Base-by-base conservation (phyloP, 2,329 filamentous ascomycete species). In the Botrytis galanthina region DNA sequence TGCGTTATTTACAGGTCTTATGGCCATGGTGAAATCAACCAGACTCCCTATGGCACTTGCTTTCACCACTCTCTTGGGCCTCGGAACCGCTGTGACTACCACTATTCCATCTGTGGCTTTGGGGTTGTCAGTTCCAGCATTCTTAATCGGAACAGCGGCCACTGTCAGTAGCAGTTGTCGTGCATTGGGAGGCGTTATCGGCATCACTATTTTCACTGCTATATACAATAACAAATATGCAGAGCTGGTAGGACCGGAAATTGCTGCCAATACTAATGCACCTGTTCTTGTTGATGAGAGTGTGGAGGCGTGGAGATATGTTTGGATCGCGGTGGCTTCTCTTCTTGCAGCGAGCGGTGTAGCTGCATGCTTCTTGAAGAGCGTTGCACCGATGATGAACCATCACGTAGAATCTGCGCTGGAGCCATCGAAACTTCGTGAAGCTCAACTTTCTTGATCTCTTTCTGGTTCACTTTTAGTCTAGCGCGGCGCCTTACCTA, bases 171-270 rank as follows among this genome's bases (percentile, higher is more conserved):
- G 73, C 61, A 75, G 70, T 57, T 74, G 72, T 39, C 73, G 74
- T 26, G 75, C 75, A 9, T 71, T 77, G 2, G 75, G 75, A 20
- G 75, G 75, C 9, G 76, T 74, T 37, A 70, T 77, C 48, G 75
- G 75, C n/a, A 77, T 77, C 35, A 76, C 75, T 6, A 70, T 76
- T 48, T 77, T 77, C 64, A 76, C 75, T 4, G 73, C 73, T 20
- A 75, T 77, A 54, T 77, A 75, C 46, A 63, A 75, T 48, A 77
- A 77, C 63, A 75, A 74, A 57, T 74, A 75, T 42, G 72, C 74
- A 3, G 66, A 70, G 0, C 73, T 72, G 9, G 75, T 76, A n/a
- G 74, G 74, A 46, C 32, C 74, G 20, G 74, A 73, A 44, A 67
- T 71, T 7, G 74, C 74, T 44, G 63, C 51, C 0, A 51, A 73